These are phyloP conservation scores for Lachancea quebecensis DNA, from an alignment of 805 yeast species.

Conservation along the genomic window DNA sequence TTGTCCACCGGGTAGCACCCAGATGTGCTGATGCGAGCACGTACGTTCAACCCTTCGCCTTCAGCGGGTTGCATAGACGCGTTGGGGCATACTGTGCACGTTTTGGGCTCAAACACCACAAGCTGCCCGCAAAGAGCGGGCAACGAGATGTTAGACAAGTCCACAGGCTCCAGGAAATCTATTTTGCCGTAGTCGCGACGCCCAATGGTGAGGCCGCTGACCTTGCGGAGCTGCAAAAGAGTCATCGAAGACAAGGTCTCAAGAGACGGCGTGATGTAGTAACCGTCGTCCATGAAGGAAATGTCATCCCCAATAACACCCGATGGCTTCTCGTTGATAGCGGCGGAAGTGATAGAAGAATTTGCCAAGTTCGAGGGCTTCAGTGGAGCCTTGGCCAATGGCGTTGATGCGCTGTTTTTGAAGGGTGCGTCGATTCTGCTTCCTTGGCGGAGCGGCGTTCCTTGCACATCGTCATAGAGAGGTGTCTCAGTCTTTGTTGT, in stretches of 20 bases:
- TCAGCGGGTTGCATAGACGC: slow-evolving; percentile 46
- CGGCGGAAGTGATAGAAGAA: neutral
- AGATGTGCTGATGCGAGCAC: slow-evolving; percentile 64
- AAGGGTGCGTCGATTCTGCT: neutral
- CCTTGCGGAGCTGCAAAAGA: slow-evolving; percentile 55
- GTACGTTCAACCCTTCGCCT: slow-evolving; percentile 81
- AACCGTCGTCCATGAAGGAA: slow-evolving; percentile 61
- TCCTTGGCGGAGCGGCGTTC: slow-evolving; percentile 1
- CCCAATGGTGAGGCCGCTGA: slow-evolving; percentile 67
- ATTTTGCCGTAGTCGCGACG: slow-evolving; percentile 66
- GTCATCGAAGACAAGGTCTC: slow-evolving; percentile 54
- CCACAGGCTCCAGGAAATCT: slow-evolving; percentile 75
- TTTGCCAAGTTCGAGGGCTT: neutral
- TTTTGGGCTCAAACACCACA: slow-evolving; percentile 51
- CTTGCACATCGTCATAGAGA: slow-evolving; percentile 10
- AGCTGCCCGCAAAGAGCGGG: slow-evolving; percentile 60
- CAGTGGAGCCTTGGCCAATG: slow-evolving; percentile 4
- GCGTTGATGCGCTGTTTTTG: slow-evolving; percentile 6
- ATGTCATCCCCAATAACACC: slow-evolving; percentile 34
- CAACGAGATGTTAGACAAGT: slow-evolving; percentile 59
- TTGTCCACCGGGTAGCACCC: slow-evolving; percentile 76
- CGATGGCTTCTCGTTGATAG: slow-evolving; percentile 6
- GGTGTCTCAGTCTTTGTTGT: slow-evolving; percentile 6
- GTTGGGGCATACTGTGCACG: slow-evolving; percentile 69
- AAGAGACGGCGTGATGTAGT: slow-evolving; percentile 79